Evolutionary conservation across 805 yeast species (phyloP), one percentile per base, ranked within the genome.

Genomic region (Kazachstania psychrophila): DNA sequence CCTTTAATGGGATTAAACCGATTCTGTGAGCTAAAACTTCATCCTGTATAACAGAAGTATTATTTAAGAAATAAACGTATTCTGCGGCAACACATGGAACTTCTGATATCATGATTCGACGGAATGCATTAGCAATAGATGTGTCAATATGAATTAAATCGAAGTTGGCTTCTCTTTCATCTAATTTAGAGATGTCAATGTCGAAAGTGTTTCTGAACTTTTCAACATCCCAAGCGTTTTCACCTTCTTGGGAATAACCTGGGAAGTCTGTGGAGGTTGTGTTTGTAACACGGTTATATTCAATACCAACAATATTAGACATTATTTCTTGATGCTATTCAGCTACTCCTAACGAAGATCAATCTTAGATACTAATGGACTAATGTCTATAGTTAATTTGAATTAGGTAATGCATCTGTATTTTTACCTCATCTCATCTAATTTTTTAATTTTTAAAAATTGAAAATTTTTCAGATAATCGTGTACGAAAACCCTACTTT

Each of bases 1-100:
- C 82, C 47, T 79, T 81, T 49, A 92, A 69, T 23, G 98, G 98
- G 34, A 89, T 71, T 46, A 92, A 70, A 33, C 98, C 98, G 44
- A 92, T 78, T 67, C 98, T 77, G 57, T 86, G 96, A 4, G 98
- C 89, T 46, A 92, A 72, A 14, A 92, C 96, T 65, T 92, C 98
- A 60, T 92, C 98, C 61, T 88, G 96, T 45, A 92, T 85, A 33
- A 92, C 96, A 1, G 96, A 85, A 1, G 98, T 92, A 62, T 92
- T 92, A 70, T 86, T 89, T 66, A 82, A 82, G 41, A 92, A 73
- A 57, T 79, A 87, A 13, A 92, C 86, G 44, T 84, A 76, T 61
- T 92, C 98, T 16, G 95, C 82, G 12, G 98, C 97, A 32, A 89
- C 94, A 2, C 92, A 74, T 15, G 98, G 98, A 28, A 92, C 95